Base-by-base conservation (phyloP, 768 basidiomycete genomes). In the Lanmaoa pseudosensibilis region DNA sequence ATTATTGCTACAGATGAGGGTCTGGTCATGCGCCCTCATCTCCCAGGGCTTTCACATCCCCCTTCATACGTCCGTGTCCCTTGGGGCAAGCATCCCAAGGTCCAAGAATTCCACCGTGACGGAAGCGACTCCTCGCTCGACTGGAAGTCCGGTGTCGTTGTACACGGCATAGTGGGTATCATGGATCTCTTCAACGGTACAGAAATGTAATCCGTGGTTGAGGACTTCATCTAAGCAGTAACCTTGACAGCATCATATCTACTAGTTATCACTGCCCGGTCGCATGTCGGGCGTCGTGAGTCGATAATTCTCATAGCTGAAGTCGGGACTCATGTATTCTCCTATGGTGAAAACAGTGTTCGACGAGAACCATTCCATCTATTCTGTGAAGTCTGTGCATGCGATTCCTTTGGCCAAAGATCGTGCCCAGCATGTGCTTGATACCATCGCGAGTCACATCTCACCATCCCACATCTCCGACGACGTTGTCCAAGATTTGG, bases 131-230 rank as follows among this genome's bases (percentile, higher is more conserved):
- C 74, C 9, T 70, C 67, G 15, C 60, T 73, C 19, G 77, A 83
- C 65, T 90, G 89, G 87, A 68, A 73, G 9, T 77, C 79, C 18
- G 70, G 77, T 55, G 80, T 82, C 39, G 70, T 89, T 43, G 78
- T 91, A 12, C 87, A 90, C 69, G 92, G 91, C 13, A 83, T 94
- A 59, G 75, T 92, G 43, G 91, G 91, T 16, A 75, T 90, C 18
- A 65, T 94, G 57, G 83, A 85, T 57, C 72, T 94, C 23, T 90
- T 85, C 66, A 80, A 86, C 65, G 82, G 91, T 92, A 72, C 38
- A 52, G 43, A 57, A 41, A 27, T 56, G 4, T 45, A 43, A 33
- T 44, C 23, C 23, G 25, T 51, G 49, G 16, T 4, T 19, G 43
- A 40, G 18, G 6, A 40, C 40, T 45, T 50, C 18, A 27, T 61